phyloP scores from a whole-genome alignment of 805 yeast genomes.

The Sugiyamaella smithiae region DNA sequence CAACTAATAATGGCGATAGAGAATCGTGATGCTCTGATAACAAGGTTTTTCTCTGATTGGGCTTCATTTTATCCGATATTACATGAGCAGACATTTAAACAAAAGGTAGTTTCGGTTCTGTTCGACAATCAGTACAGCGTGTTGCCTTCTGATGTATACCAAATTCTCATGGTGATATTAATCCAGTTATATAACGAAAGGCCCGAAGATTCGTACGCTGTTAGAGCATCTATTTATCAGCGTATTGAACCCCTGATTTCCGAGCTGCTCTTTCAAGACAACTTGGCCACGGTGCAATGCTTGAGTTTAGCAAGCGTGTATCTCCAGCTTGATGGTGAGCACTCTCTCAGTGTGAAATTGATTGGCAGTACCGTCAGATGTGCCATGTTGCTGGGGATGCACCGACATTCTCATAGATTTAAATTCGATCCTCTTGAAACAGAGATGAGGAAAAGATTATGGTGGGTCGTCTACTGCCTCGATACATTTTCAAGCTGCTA shows the following conservation, averaged over 20 bases:
- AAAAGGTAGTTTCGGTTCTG: background rate
- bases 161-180: background rate
- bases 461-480: conserved; percentile 7
- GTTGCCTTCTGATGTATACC: conserved; percentile 1
- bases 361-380: background rate
- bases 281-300: conserved; percentile 1
- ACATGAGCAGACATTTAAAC: background rate
- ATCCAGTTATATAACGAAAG: background rate
- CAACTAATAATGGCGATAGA: background rate
- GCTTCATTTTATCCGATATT: conserved; percentile 1
- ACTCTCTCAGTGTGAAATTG: background rate
- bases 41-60: background rate
- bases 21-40: background rate
- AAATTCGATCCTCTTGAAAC: conserved; percentile 8
- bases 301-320: background rate
- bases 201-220: background rate
- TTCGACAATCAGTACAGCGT: background rate
- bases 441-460: conserved; percentile 2
- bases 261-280: background rate
- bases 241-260: background rate
- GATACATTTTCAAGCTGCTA: conserved; percentile 6
- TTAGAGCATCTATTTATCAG: background rate
- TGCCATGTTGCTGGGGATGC: conserved; percentile 3
- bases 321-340: conserved; percentile 1
- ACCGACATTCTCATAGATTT: conserved; percentile 6